phyloP scores from a whole-genome alignment of 768 basidiomycete species.

The Fistulinella prunicolor region DNA sequence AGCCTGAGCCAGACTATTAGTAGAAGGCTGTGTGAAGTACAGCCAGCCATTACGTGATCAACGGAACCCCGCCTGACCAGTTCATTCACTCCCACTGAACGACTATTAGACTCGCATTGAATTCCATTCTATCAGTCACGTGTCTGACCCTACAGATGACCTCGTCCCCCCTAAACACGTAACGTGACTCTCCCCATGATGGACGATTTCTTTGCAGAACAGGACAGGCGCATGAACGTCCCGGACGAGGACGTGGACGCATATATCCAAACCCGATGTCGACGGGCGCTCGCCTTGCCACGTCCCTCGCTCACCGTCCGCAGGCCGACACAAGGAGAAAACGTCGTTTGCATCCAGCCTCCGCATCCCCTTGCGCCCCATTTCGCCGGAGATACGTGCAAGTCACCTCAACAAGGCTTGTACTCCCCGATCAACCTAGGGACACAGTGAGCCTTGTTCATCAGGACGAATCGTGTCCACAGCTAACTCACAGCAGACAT shows the following conservation, averaged over 20 bases:
- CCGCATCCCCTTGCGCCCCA: neutral
- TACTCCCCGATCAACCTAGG: neutral
- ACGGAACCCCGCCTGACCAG: constrained; percentile 25
- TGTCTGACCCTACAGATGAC: no score
- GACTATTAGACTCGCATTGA: no score
- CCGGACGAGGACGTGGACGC: constrained; percentile 52
- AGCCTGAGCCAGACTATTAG: constrained; percentile 12
- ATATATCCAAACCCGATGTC: constrained; percentile 37
- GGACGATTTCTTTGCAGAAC: constrained; percentile 52
- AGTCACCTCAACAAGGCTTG: neutral
- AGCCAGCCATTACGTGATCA: constrained; percentile 30
- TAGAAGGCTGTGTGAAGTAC: constrained; percentile 17
- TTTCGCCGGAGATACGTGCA: neutral
- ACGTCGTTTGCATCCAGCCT: neutral
- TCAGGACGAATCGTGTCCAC: neutral
- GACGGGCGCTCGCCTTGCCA: no score
- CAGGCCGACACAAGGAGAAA: no score
- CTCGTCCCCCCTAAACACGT: constrained; percentile 11
- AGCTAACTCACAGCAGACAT: no score
- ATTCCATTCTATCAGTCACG: no score
- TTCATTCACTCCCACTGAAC: no score
- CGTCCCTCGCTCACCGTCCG: no score
- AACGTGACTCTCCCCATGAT: constrained; percentile 30
- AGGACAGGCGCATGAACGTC: constrained; percentile 50
- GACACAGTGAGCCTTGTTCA: constrained; percentile 9